Base-by-base conservation (phyloP, 2,329 filamentous ascomycete genomes). In the Phialocephala subalpina region DNA sequence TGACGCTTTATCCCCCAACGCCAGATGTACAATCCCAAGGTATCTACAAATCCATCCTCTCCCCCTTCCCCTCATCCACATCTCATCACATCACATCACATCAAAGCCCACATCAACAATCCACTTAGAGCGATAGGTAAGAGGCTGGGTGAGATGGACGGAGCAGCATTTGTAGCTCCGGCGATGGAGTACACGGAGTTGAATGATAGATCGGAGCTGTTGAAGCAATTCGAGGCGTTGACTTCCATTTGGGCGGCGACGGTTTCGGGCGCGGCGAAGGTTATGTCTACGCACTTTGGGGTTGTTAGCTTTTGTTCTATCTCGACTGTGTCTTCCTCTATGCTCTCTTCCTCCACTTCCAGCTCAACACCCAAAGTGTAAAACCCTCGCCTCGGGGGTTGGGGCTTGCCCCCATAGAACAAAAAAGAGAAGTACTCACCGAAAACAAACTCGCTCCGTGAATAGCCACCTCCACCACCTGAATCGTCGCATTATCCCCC, bases 401-500 rank as follows among this genome's bases (percentile, higher is more conserved):
- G 60, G 35, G 27, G 9, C 14, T 25, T 25, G 12, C 38, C 38
- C 38, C 47, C 14, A 38, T 45, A 33, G 22, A 57, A 16, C 25
- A 47, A 52, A 36, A 25, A 20, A 35, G 27, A 12, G 55, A 5
- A 33, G n/a, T 55, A 73, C 76, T 67, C 69, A 79, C 77, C 35
- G 76, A 78, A 66, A 70, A 97, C 45, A 97, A 79, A 5, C 92
- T 85, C 1, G 93, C 94, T 2, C 94, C 94, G 75, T 97, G 94
- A 66, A 92, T 82, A 16, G 94, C 94, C 8, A 88, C 80, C 82
- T 97, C 93, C 29, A 97, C 89, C 2, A 97, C 80, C 77, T 97
- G 94, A 65, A 97, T 96, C 0, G 94, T 97, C 27, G 93, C 94
- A 76, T 92, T 90, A 80, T 97, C 92, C n/a, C 96, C 96, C 0